Evolutionary conservation across 2,329 filamentous ascomycete genomes (phyloP).

Genomic region (Paecilomyces dactylethromorphus): DNA sequence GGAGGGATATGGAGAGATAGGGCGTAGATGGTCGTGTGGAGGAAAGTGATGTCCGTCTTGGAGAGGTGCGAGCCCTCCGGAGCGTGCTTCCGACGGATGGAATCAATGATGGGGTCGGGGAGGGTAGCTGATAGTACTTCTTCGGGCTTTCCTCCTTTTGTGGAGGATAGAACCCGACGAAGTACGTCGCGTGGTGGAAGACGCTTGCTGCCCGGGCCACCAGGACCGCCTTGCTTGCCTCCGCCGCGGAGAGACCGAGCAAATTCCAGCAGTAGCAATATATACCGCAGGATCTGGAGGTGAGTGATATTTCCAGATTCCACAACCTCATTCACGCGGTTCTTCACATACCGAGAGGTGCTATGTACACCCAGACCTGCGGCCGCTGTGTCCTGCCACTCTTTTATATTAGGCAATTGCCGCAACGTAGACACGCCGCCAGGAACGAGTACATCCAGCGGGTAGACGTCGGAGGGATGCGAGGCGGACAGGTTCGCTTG

Average conservation of each 20-base stretch:
- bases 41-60: constrained; percentile 34
- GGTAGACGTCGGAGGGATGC: constrained; percentile 41
- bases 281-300: constrained; percentile 39
- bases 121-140: constrained; percentile 16
- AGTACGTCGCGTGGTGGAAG: constrained; percentile 35
- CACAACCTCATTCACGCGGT: constrained; percentile 33
- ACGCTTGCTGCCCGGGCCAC: constrained; percentile 31
- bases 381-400: constrained; percentile 35
- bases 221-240: constrained; percentile 14
- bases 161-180: constrained; percentile 27
- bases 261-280: constrained; percentile 39
- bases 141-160: constrained; percentile 13
- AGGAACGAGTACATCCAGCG: constrained; percentile 36
- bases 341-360: constrained; percentile 38
- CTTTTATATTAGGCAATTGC: constrained; percentile 34
- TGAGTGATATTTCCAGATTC: constrained; percentile 33
- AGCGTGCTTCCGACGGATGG: constrained; percentile 36
- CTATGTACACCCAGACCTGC: constrained; percentile 29
- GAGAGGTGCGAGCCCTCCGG: constrained; percentile 28
- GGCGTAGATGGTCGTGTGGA: constrained; percentile 41
- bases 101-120: constrained; percentile 33
- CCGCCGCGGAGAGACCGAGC: constrained; percentile 25
- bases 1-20: constrained; percentile 41
- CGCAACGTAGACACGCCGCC: constrained; percentile 34
- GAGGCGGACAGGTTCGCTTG: constrained; percentile 35